Evolutionary conservation across 1,284 basidiomycete genomes (phyloP), one percentile per base, ranked within the genome.

Genomic region (Apiotrichum brassicae): DNA sequence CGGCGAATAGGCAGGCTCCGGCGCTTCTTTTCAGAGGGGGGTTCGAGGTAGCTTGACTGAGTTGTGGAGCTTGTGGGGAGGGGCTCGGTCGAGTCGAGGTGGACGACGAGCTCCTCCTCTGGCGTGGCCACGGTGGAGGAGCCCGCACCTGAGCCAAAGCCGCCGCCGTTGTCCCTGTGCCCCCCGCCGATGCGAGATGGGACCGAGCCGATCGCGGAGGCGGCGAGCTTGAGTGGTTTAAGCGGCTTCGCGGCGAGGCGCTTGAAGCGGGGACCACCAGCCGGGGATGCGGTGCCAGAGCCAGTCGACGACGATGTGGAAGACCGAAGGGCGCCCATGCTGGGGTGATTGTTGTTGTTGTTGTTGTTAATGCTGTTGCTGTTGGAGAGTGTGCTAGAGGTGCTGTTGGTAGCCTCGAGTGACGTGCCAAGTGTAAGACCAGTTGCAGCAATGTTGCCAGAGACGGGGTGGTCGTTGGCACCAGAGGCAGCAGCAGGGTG

Each of bases 211-310:
- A 69, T 56, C 3, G 69, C 65, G 25, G 61, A 65, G 32, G 65
- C 66, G 3, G 68, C 69, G 26, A 71, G 59, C 55, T 66, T 71
- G 56, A 71, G 65, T 2, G 69, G 67, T 55, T 66, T 69, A 22
- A 71, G 66, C 2, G 67, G 67, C 51, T 66, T 67, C 3, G 61
- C 53, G 3, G 66, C 66, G 8, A 68, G 57, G 25, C 63, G 54
- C 19, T 54, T 56, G 30, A 65, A 48, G 22, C 58, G 53, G 12
- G 48, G 49, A 16, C 20, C 36, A 22, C 24, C 11, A 6, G 33
- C 11, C 2, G 34, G 34, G 3, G 23, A 12, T 4, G 43, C 24
- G 23, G 43, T 19, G 20, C 20, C 32, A 9, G 32, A 18, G 19
- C 19, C 19, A 5, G 42, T 11, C 2, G 33, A 13, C 26, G 44